These are phyloP conservation scores for Amanita brunnescens DNA, from an alignment of 768 basidiomycete species.

Conservation along the genomic window DNA sequence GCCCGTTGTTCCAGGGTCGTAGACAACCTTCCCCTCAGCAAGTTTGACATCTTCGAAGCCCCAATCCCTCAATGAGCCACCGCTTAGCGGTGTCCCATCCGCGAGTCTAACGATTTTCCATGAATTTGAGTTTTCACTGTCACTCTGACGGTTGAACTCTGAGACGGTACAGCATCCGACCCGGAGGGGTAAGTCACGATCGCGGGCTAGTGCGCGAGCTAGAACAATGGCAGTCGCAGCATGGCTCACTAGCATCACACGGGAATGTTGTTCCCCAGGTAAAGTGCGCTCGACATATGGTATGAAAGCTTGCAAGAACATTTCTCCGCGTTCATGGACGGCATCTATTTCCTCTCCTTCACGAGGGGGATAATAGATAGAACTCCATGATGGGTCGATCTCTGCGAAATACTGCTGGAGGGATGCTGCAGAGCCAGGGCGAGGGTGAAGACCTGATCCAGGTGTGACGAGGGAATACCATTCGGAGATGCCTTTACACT, in stretches of 20 bases:
- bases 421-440: constrained; percentile 48
- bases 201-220: constrained; percentile 46
- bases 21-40: constrained; percentile 56
- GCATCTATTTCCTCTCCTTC: constrained; percentile 61
- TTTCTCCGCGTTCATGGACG: constrained; percentile 51
- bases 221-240: constrained; percentile 70
- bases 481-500: constrained; percentile 50
- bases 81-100: constrained; percentile 49
- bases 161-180: constrained; percentile 75
- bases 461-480: constrained; percentile 71
- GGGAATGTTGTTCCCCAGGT: constrained; percentile 31
- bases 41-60: constrained; percentile 70
- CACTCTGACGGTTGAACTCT: constrained; percentile 32
- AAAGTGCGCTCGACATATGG: constrained; percentile 39
- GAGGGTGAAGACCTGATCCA: constrained; percentile 67
- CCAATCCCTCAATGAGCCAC: constrained; percentile 63
- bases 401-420: constrained; percentile 48
- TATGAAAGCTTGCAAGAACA: constrained; percentile 43
- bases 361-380: constrained; percentile 62
- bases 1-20: constrained; percentile 61
- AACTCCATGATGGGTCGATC: constrained; percentile 56
- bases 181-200: constrained; percentile 42
- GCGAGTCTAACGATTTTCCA: constrained; percentile 44
- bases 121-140: constrained; percentile 23
- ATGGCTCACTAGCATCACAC: constrained; percentile 61